Base-by-base conservation (phyloP, 169 alveolate species). In the Cryptosporidium parvum region DNA sequence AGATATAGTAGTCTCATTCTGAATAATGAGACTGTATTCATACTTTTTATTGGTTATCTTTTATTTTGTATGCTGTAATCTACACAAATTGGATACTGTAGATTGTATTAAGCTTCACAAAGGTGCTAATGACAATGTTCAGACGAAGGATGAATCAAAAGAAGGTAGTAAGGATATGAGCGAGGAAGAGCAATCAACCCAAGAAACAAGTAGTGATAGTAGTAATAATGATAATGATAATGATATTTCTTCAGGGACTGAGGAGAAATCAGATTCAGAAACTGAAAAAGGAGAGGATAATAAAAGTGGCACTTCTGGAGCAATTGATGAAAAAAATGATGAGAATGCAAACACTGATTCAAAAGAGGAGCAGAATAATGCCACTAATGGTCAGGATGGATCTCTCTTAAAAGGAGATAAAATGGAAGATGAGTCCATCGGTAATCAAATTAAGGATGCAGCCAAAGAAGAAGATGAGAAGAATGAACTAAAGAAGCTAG, bases 391-490 rank as follows among this genome's bases (percentile, higher is more conserved):
- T 7, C 29, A 52, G 21, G 35, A 44, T 12, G 31, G 23, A 37
- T 37, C n/a, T 9, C n/a, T 29, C 33, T 37, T 6, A 18, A 67
- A 51, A n/a, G 48, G 29, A 18, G 35, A 56, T 9, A n/a, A 56
- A n/a, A 26, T 26, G 14, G 39, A 35, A 14, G 45, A 70, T 44
- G 71, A 12, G 10, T 39, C 18, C 16, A n/a, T 39, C 9, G 35
- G 37, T 2, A 12, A 10, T 18, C 44, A 31, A 35, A 33, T 3
- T 4, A 73, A 59, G 4, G 56, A 56, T 42, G 37, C 52, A 29
- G 39, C 58, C 21, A 73, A 73, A 29, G 86, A 73, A 69, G 86
- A 73, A 23, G 86, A 73, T 23, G 86, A 56, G 62, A 33, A 35
- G 39, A 53, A 73, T 29, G 86, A 73, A 23, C 23, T 73, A 3